Base-by-base conservation (phyloP, 768 basidiomycete genomes). In the Auricularia sp. region DNA sequence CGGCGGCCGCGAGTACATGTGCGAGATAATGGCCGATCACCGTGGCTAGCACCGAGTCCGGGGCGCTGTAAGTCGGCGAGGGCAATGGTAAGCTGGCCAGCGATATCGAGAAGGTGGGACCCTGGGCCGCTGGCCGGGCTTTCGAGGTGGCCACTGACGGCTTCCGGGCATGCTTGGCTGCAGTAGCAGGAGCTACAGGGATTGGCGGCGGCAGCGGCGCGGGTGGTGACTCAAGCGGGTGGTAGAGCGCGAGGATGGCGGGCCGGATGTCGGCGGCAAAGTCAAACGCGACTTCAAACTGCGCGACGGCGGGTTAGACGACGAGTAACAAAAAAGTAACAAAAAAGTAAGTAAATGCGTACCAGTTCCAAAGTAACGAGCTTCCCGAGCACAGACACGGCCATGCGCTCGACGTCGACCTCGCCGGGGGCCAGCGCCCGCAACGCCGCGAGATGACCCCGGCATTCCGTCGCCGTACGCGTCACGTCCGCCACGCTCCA, bases 391-490 rank as follows among this genome's bases (percentile, higher is more conserved):
- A 91, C 74, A 65, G 85, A 86, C 61, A 80, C 80, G 1, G 87
- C 90, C 2, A 88, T 89, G 43, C 86, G 80, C 74, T 93, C 91
- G 4, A 91, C 79, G 67, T 91, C 86, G 8, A 88, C 16, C 67
- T 82, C 81, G 2, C 75, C 77, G 0, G 80, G 75, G 56, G 73
- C 75, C 21, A 82, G 62, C 36, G 70, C 70, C 61, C 90, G 76
- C 53, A 92, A 74, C 2, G 72, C 67, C 1, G 64, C 65, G 7
- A 92, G 71, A 62, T 82, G 78, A 61, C 76, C 77, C 16, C 76
- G 71, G 12, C 58, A 35, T 6, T 44, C 23, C 6, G 33, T 62
- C 14, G n/a, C 47, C 51, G 39, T 36, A 8, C 36, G 29, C 6
- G 23, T 47, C 3, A 34, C 33, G 18, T 58, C 36, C 21, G 23